phyloP scores from a whole-genome alignment of 1,284 basidiomycete species.

The Malassezia equina region DNA sequence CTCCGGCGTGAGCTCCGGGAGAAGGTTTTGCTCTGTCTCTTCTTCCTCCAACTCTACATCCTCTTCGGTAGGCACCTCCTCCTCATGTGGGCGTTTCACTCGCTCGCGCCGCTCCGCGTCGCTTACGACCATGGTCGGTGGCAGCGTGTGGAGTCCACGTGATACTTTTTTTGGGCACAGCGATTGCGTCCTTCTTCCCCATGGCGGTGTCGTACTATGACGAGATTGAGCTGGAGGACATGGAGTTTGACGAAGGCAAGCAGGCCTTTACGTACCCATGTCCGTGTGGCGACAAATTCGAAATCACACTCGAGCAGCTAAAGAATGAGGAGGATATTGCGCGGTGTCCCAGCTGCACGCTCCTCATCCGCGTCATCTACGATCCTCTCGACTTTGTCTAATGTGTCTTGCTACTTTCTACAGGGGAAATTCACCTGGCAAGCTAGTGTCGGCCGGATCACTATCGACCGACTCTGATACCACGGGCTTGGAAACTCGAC shows the following conservation, averaged over 20 bases:
- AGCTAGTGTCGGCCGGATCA: neutral
- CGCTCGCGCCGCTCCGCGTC: neutral
- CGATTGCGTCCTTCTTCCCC: neutral
- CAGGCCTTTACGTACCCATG: conserved; percentile 76
- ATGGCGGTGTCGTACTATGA: conserved; percentile 33
- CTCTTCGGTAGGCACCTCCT: neutral
- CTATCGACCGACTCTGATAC: neutral
- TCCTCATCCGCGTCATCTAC: conserved; percentile 84
- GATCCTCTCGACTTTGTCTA: conserved; percentile 63
- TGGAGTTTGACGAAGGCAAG: conserved; percentile 43
- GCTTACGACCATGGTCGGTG: neutral
- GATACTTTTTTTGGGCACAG: conserved; percentile 1
- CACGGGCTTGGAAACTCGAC: neutral
- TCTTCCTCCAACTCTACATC: conserved; percentile 14
- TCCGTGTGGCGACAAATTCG: conserved; percentile 95
- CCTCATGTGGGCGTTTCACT: neutral
- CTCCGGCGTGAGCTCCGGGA: conserved; percentile 11
- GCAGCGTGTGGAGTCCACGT: neutral
- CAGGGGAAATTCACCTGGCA: neutral
- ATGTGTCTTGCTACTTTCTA: neutral
- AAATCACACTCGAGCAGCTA: conserved; percentile 74
- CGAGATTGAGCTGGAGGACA: conserved; percentile 47
- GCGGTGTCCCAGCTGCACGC: conserved; percentile 90
- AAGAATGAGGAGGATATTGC: conserved; percentile 86
- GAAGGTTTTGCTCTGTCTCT: conserved; percentile 56